Conservation (phyloP, 2,329 filamentous ascomycete species). For the Curvularia eragrostidis region DNA sequence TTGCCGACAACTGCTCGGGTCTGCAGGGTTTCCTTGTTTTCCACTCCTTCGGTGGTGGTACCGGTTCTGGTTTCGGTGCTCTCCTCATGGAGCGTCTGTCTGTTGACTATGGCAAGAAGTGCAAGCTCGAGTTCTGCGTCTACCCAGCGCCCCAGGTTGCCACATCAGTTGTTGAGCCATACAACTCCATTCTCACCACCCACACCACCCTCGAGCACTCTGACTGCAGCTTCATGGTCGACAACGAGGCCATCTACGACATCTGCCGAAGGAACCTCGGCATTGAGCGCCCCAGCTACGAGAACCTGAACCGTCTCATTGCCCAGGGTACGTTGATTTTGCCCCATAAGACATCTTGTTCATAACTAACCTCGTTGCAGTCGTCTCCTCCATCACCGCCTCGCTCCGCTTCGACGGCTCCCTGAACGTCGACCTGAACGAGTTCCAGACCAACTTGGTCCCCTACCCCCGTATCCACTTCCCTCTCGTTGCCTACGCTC, state of each 20-base stretch:
- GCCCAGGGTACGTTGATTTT: slow-evolving; percentile 75
- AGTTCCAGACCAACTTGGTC: slow-evolving; percentile 99
- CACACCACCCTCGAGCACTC: slow-evolving; percentile 99
- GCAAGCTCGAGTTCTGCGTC: slow-evolving; percentile 99
- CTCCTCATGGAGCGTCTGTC: slow-evolving; percentile 98
- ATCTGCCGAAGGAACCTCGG: slow-evolving; percentile 98
- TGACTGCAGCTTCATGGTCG: slow-evolving; percentile 99
- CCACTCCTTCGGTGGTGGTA: slow-evolving; percentile 99
- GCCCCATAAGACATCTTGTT: background rate
- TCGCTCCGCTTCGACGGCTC: slow-evolving; percentile 98
- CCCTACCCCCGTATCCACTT: slow-evolving; percentile 99
- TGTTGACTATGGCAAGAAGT: slow-evolving; percentile 99
- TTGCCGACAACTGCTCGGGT: slow-evolving; percentile 94
- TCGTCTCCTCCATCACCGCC: slow-evolving; percentile 97
- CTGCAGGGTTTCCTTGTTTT: slow-evolving; percentile 99
- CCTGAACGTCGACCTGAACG: slow-evolving; percentile 98
- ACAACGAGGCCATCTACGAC: slow-evolving; percentile 99
- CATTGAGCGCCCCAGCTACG: slow-evolving; percentile 96
- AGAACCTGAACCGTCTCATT: slow-evolving; percentile 98
- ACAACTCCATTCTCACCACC: slow-evolving; percentile 99
- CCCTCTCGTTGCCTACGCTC: slow-evolving; percentile 95
- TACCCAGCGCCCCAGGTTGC: slow-evolving; percentile 98
- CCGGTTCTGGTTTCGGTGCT: slow-evolving; percentile 97
- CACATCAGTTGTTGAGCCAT: slow-evolving; percentile 97
- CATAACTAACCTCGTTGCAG: slow-evolving; percentile 54